Base-by-base conservation (phyloP, 345 rosid genomes). In the Salix brachista region DNA sequence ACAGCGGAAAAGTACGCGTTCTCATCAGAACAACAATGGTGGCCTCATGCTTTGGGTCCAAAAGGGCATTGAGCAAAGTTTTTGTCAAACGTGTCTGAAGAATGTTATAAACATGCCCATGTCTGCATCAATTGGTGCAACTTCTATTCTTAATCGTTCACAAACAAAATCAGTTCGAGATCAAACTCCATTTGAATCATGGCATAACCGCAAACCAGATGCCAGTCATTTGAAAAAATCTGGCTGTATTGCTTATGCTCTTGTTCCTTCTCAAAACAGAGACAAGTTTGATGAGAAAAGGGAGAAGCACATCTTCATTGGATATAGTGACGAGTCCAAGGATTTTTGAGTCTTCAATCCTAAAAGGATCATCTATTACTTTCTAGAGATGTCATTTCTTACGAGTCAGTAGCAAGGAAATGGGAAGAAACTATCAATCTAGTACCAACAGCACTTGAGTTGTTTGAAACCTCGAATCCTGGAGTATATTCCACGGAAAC, bases 81-180 rank as follows among this genome's bases (percentile, higher is more conserved):
- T 85, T 94, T 6, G 98, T 94, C 75, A 96, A 86, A 72, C 98
- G 95, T 23, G 95, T 84, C 91, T 92, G 99, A 66, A 94, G 97
- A 83, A 90, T 90, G 75, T 72, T 84, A 80, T 90, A 94, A 52
- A 88, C 87, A 77, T 87, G 90, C 74, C 97, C 99, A 84, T 87
- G 94, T 83, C 98, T 93, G 88, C 81, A 84, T 36, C 37, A 36
- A 36, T 34, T 34, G 6, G 36, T 34, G 11, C 13, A 9, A 9
- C 48, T 42, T 42, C 11, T 3, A 11, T 11, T 42, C 14, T 37
- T 9, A 42, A 42, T 42, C 13, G 48, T 9, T 42, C 48, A 9
- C 48, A 0, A 42, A 42, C 13, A 42, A 42, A 42, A 11, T 9
- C 13, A 42, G 14, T 42, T 42, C 48, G 11, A 42, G 12, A 42